Evolutionary conservation across 2,329 filamentous ascomycete species (phyloP).

Genomic region (Cordyceps militaris): DNA sequence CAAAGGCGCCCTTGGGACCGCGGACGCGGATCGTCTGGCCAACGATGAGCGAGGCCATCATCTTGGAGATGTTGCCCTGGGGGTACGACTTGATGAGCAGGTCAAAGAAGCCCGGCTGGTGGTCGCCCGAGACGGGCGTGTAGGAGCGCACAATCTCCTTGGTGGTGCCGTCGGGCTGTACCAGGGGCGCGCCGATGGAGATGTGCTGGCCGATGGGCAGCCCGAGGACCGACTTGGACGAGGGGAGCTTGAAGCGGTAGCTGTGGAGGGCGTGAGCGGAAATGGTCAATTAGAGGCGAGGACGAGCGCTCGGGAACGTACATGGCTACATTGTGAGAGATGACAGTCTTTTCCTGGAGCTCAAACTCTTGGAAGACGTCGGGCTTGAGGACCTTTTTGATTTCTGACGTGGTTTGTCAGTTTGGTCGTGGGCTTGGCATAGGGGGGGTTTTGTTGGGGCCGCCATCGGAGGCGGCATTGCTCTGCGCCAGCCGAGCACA

Average conservation of each 20-base stretch:
- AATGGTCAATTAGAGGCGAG: not conserved
- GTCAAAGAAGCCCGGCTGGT: conserved; percentile 87
- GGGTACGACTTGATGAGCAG: conserved; percentile 97
- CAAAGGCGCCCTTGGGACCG: conserved; percentile 95
- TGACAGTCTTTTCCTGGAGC: conserved; percentile 87
- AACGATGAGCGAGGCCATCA: conserved; percentile 75
- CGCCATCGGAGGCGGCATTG: not conserved
- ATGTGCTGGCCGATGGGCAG: conserved; percentile 99
- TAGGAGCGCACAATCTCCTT: conserved; percentile 89
- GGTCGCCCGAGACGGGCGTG: conserved; percentile 84
- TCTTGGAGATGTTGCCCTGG: conserved; percentile 92
- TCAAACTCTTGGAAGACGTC: conserved; percentile 85
- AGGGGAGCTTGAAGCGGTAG: conserved; percentile 88
- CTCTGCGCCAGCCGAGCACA: not conserved
- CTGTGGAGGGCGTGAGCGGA: conserved; percentile 31
- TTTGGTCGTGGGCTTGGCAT: not conserved
- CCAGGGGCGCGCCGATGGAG: conserved; percentile 75
- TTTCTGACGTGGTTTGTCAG: conserved; percentile 41
- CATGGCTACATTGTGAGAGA: conserved; percentile 98
- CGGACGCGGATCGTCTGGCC: conserved; percentile 84
- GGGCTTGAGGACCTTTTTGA: conserved; percentile 79
- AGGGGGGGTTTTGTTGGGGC: not conserved
- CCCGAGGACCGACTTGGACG: conserved; percentile 73
- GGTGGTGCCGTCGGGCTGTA: conserved; percentile 58
- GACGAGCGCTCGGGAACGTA: conserved; percentile 33